Conservation (phyloP, 2,329 filamentous ascomycete genomes). For the Aspergillus hortae region DNA sequence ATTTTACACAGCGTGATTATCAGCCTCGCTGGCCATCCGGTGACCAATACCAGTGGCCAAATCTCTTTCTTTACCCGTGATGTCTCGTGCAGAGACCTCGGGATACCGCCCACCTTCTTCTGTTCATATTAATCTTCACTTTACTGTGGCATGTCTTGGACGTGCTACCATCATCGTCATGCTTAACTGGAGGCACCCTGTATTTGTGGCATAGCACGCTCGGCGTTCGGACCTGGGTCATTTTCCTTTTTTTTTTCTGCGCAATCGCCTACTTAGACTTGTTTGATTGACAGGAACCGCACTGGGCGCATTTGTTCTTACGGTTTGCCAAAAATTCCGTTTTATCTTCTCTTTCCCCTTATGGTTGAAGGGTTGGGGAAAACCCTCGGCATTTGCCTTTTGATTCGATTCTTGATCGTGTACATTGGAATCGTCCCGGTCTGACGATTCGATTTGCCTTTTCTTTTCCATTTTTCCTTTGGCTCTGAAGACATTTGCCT, state of each 20-base stretch:
- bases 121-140: conserved; percentile 16
- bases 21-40: conserved; percentile 18
- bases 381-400: conserved; percentile 1
- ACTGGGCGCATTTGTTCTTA: conserved; percentile 34
- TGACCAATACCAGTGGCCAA: conserved; percentile 8
- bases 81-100: not conserved
- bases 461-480: conserved; percentile 8
- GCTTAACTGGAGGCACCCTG: conserved; percentile 1
- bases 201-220: conserved; percentile 1
- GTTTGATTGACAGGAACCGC: conserved; percentile 31
- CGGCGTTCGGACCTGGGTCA: not conserved
- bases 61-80: not conserved
- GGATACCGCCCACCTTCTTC: conserved; percentile 9
- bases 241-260: conserved; percentile 20
- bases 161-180: conserved; percentile 4
- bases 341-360: not conserved
- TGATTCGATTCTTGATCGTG: conserved; percentile 16
- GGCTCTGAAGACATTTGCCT: conserved; percentile 24
- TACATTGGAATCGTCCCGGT: conserved; percentile 24
- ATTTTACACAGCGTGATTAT: conserved; percentile 18
- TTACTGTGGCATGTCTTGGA: conserved; percentile 1
- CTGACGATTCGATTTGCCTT: conserved; percentile 19
- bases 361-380: conserved; percentile 10
- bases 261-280: conserved; percentile 28
- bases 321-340: conserved; percentile 24